Conservation (phyloP, 2,329 filamentous ascomycete species). For the Biscogniauxia sp. region DNA sequence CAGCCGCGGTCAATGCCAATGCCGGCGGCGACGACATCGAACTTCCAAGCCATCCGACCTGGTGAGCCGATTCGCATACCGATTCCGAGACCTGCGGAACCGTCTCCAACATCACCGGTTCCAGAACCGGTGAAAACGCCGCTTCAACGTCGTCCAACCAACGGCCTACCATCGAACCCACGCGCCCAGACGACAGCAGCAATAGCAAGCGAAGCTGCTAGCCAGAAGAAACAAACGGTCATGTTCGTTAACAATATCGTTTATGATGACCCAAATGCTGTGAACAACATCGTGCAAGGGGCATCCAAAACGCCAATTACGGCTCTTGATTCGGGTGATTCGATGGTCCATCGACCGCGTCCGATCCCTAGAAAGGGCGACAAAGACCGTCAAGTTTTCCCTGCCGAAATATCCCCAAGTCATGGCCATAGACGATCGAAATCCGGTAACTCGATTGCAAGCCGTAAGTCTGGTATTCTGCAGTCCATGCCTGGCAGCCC, state of each 20-base stretch:
- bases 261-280: conserved; percentile 50
- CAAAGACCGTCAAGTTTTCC: conserved; percentile 47
- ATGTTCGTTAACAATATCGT: conserved; percentile 57
- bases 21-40: conserved; percentile 6
- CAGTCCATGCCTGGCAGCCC: conserved; percentile 44
- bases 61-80: conserved; percentile 32
- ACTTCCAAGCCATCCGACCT: conserved; percentile 27
- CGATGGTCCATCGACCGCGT: conserved; percentile 53
- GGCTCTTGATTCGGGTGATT: conserved; percentile 30
- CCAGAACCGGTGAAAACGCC: conserved; percentile 37
- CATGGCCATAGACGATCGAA: conserved; percentile 46
- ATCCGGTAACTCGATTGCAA: conserved; percentile 46
- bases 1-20: conserved; percentile 26
- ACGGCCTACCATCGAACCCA: conserved; percentile 49
- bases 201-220: conserved; percentile 27
- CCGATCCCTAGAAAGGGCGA: conserved; percentile 52
- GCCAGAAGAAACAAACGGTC: conserved; percentile 44
- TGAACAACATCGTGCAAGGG: conserved; percentile 48
- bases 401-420: conserved; percentile 41
- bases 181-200: conserved; percentile 36
- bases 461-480: conserved; percentile 44
- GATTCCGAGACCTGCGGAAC: conserved; percentile 34
- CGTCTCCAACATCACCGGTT: conserved; percentile 26
- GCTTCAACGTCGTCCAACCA: conserved; percentile 43
- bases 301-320: conserved; percentile 33